Conservation (phyloP, 202 grass and related monocot genomes). For the Saccharum hybrid region DNA sequence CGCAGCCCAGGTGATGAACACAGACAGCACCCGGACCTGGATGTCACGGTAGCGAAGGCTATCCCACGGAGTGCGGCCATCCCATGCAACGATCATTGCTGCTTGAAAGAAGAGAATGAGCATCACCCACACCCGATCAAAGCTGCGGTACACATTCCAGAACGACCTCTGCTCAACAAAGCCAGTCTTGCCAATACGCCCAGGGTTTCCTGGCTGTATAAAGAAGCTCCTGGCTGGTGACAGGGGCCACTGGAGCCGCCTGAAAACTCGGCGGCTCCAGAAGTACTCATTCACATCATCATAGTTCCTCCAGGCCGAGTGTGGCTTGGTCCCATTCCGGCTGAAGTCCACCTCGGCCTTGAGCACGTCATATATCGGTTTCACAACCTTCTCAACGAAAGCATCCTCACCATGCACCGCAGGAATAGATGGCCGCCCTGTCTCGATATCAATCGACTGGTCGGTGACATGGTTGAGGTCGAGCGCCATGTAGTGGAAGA, state of each 20-base stretch:
- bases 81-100: constrained; percentile 82
- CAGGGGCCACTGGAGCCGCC: constrained; percentile 70
- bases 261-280: constrained; percentile 74
- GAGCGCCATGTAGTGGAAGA: constrained; percentile 85
- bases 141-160: constrained; percentile 96
- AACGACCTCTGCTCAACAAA: constrained; percentile 97
- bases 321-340: constrained; percentile 70
- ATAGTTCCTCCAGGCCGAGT: constrained; percentile 95
- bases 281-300: constrained; percentile 99
- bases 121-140: constrained; percentile 96
- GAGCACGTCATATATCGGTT: constrained; percentile 68
- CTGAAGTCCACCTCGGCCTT: constrained; percentile 64
- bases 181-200: constrained; percentile 83
- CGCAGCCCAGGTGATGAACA: constrained; percentile 94
- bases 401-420: constrained; percentile 68
- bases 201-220: constrained; percentile 37
- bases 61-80: constrained; percentile 61
- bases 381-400: constrained; percentile 71
- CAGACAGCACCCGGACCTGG: constrained; percentile 75
- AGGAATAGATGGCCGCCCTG: constrained; percentile 50
- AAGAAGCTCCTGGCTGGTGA: constrained; percentile 60
- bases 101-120: constrained; percentile 86
- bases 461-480: constrained; percentile 84
- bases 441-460: constrained; percentile 46
- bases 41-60: constrained; percentile 70